phyloP scores from a whole-genome alignment of 1,284 basidiomycete genomes.

The Ustilago curta region DNA sequence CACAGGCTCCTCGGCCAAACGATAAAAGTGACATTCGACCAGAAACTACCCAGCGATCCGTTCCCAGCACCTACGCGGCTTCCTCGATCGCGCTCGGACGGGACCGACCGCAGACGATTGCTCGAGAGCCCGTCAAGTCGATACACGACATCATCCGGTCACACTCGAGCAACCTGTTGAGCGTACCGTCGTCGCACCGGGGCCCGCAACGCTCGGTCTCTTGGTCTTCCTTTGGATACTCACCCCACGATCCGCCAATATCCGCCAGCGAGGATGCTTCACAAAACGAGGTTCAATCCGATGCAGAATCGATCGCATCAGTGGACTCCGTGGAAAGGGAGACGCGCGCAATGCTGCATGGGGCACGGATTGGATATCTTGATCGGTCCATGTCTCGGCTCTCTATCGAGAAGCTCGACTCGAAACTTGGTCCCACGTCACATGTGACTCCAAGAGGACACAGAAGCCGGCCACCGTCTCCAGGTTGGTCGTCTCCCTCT shows the following conservation, averaged over 20 bases:
- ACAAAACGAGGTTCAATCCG: slow-evolving; percentile 2
- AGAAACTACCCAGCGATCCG: neutral
- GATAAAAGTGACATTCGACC: neutral
- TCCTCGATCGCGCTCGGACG: slow-evolving; percentile 32
- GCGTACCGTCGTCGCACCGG: slow-evolving; percentile 47
- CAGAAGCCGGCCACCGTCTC: neutral
- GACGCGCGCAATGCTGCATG: slow-evolving; percentile 19
- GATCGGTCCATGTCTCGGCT: slow-evolving; percentile 10
- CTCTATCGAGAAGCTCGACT: neutral
- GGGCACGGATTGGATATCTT: neutral
- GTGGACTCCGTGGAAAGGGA: slow-evolving; percentile 30
- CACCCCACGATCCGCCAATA: neutral
- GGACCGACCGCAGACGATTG: slow-evolving; percentile 5
- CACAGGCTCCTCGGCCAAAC: neutral
- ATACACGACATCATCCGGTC: slow-evolving; percentile 70
- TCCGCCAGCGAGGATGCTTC: neutral
- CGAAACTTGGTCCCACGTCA: neutral
- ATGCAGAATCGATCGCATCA: slow-evolving; percentile 16
- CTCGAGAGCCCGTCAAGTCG: slow-evolving; percentile 30
- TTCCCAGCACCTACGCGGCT: slow-evolving; percentile 33
- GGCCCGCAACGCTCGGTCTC: slow-evolving; percentile 50
- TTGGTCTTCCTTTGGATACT: slow-evolving; percentile 50
- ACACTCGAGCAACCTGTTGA: slow-evolving; percentile 65
- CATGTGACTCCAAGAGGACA: neutral
- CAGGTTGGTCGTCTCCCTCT: neutral